Conservation (phyloP, 495 filamentous ascomycete species). For the Aspergillus sclerotiicarbonarius region DNA sequence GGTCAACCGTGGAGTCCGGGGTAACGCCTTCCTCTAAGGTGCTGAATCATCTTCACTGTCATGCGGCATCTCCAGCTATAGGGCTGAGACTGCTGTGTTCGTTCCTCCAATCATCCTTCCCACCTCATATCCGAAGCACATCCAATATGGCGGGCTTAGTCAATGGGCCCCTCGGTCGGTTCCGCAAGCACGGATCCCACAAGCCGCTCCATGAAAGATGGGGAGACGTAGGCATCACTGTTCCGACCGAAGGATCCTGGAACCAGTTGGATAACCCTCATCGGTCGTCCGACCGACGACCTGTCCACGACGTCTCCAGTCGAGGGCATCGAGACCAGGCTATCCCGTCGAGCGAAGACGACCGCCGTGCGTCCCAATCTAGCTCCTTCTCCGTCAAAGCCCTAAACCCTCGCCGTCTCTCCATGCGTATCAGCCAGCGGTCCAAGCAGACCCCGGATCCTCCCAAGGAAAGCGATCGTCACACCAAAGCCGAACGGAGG, state of each 20-base stretch:
- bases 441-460: conserved; percentile 15
- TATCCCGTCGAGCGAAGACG: conserved; percentile 4
- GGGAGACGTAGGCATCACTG: conserved; percentile 39
- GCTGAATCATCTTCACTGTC: too few relatives aligned
- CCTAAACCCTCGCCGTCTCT: conserved; percentile 32
- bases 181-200: conserved; percentile 29
- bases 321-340: conserved; percentile 15
- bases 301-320: conserved; percentile 28
- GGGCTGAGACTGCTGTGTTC: too few relatives aligned
- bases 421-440: conserved; percentile 31
- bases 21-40: too few relatives aligned
- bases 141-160: conserved; percentile 31
- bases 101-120: too few relatives aligned
- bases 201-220: conserved; percentile 39
- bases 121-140: neutral
- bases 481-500: conserved; percentile 8
- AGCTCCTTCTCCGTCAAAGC: conserved; percentile 28
- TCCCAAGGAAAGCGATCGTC: conserved; percentile 13
- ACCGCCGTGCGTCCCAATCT: conserved; percentile 14
- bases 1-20: too few relatives aligned
- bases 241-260: conserved; percentile 43
- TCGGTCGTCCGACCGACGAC: conserved; percentile 13
- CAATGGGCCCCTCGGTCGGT: conserved; percentile 31
- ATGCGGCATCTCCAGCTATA: too few relatives aligned
- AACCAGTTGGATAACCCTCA: conserved; percentile 36